A percentile compares a stretch with the other conserved stretches of the same genome.
Conservation (phyloP, 805 yeast genomes). For the Candida broadrunensis region DNA sequence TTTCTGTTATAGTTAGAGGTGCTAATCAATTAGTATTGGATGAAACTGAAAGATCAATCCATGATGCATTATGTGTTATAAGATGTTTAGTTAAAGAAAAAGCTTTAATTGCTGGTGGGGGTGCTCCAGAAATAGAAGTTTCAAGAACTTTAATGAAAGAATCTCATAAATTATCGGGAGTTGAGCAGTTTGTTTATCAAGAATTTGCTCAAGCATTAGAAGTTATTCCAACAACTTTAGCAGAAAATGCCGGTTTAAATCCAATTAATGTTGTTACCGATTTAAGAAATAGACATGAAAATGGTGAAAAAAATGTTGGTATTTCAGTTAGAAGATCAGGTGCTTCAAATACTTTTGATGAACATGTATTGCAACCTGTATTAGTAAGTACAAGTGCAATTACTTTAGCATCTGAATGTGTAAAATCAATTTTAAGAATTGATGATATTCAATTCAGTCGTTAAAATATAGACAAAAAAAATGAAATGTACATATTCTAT, state of each 20-base stretch:
- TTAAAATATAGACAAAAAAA: slow-evolving; percentile 6
- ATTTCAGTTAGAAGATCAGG: slow-evolving; percentile 93
- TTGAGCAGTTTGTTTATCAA: slow-evolving; percentile 85
- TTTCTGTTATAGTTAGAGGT: slow-evolving; percentile 90
- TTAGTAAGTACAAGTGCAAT: slow-evolving; percentile 93
- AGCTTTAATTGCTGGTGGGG: slow-evolving; percentile 96
- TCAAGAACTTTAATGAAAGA: slow-evolving; percentile 72
- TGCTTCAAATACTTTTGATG: slow-evolving; percentile 85
- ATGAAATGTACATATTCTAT: neutral
- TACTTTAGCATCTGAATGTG: slow-evolving; percentile 93
- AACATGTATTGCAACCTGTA: slow-evolving; percentile 95
- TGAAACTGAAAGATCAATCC: slow-evolving; percentile 95
- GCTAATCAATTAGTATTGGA: slow-evolving; percentile 88
- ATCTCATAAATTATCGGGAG: slow-evolving; percentile 71
- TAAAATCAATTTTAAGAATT: slow-evolving; percentile 90
- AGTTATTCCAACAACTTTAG: slow-evolving; percentile 89
- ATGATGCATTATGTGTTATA: slow-evolving; percentile 94
- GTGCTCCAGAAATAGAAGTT: slow-evolving; percentile 94
- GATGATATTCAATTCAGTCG: slow-evolving; percentile 92
- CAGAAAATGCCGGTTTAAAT: slow-evolving; percentile 93
- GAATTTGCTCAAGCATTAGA: slow-evolving; percentile 92
- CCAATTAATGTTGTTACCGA: slow-evolving; percentile 91
- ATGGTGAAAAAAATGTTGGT: slow-evolving; percentile 92
- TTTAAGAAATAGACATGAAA: slow-evolving; percentile 84
- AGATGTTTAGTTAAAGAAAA: slow-evolving; percentile 84